A percentile compares a stretch with the other conserved stretches of the same genome.
phyloP scores from a whole-genome alignment of 208 protist genomes.

The Trypanosoma scelopori region DNA sequence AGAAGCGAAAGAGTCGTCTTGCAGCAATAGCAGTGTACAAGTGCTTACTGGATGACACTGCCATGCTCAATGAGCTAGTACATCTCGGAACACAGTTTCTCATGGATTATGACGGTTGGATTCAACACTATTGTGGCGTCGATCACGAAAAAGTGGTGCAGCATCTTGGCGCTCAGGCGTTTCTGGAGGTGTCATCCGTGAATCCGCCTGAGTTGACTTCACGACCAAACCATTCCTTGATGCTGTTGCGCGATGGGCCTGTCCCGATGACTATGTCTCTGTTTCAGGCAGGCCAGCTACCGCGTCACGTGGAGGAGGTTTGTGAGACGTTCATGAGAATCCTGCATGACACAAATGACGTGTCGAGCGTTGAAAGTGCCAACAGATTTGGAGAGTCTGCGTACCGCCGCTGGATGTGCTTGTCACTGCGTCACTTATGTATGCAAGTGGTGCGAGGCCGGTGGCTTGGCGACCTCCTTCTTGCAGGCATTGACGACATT shows the following conservation, averaged over 20 bases:
- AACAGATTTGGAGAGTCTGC: neutral
- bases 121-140: constrained; percentile 53
- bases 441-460: constrained; percentile 17
- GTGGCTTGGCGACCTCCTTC: constrained; percentile 22
- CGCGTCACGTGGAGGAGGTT: constrained; percentile 23
- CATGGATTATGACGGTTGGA: constrained; percentile 69
- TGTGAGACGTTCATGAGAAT: constrained; percentile 17
- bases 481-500: constrained; percentile 22
- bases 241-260: neutral
- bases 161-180: constrained; percentile 34
- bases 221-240: neutral
- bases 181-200: constrained; percentile 30
- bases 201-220: constrained; percentile 9
- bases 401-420: constrained; percentile 18
- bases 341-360: neutral
- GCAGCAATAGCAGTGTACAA: constrained; percentile 77
- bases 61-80: constrained; percentile 61
- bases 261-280: neutral
- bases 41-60: constrained; percentile 76
- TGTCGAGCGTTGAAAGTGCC: neutral
- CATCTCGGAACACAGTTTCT: constrained; percentile 48
- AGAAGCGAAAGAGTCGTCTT: constrained; percentile 45
- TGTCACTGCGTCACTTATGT: constrained; percentile 26
- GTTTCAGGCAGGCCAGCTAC: constrained; percentile 3
- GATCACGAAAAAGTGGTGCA: constrained; percentile 56